Percentiles rank a stretch among this genome's conserved stretches.
phyloP scores from a whole-genome alignment of 2,329 filamentous ascomycete genomes.

The Xylaria digitata region DNA sequence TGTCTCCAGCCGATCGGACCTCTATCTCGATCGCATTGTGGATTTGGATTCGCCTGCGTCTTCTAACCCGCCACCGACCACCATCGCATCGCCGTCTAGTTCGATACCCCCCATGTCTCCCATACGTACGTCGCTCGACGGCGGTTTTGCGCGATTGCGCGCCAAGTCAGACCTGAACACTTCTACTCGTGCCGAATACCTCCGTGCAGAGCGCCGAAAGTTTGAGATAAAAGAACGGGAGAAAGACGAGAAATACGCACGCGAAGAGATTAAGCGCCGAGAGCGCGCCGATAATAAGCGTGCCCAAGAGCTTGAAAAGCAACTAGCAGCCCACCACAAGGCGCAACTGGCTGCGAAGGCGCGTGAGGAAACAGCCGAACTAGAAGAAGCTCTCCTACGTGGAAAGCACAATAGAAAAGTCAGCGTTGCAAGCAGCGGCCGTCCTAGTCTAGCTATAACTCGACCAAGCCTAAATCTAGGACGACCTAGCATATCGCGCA shows the following conservation, averaged over 20 bases:
- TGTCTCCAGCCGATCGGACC: conserved; percentile 62
- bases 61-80: conserved; percentile 41
- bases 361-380: conserved; percentile 53
- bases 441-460: conserved; percentile 45
- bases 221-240: conserved; percentile 70
- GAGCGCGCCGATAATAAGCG: conserved; percentile 70
- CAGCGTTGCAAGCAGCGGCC: conserved; percentile 48
- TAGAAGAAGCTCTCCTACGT: conserved; percentile 48
- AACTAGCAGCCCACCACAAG: conserved; percentile 58
- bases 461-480: conserved; percentile 45
- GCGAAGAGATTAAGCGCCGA: conserved; percentile 67
- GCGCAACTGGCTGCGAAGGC: conserved; percentile 57
- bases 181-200: conserved; percentile 64
- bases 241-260: conserved; percentile 72
- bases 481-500: conserved; percentile 46
- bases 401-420: conserved; percentile 49
- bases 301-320: conserved; percentile 62
- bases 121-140: conserved; percentile 69
- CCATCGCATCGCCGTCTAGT: conserved; percentile 51
- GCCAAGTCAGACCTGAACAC: conserved; percentile 70
- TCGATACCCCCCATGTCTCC: conserved; percentile 60
- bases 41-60: conserved; percentile 56
- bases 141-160: conserved; percentile 67
- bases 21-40: conserved; percentile 55
- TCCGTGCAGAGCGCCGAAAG: conserved; percentile 70